phyloP scores from a whole-genome alignment of 805 yeast genomes.

The Candida morakotiae region DNA sequence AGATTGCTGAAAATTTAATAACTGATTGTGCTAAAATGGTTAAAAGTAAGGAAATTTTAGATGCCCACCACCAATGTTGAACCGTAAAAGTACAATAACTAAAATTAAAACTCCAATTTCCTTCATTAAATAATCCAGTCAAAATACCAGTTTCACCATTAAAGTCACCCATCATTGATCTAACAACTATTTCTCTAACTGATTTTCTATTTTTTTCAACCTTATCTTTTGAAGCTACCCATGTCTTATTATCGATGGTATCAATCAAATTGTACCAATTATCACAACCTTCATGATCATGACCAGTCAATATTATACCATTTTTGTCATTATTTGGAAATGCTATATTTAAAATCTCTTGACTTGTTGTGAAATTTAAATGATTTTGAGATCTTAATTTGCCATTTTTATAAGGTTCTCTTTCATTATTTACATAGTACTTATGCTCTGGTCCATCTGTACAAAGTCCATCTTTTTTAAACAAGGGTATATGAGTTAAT shows the following conservation, averaged over 20 bases:
- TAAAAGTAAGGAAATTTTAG: slow-evolving; percentile 47
- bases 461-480: slow-evolving; percentile 78
- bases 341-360: slow-evolving; percentile 63
- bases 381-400: slow-evolving; percentile 83
- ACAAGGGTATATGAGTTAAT: slow-evolving; percentile 86
- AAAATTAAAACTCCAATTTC: slow-evolving; percentile 70
- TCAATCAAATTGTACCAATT: slow-evolving; percentile 49
- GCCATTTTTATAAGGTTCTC: slow-evolving; percentile 67
- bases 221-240: slow-evolving; percentile 55
- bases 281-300: slow-evolving; percentile 94
- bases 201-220: slow-evolving; percentile 21
- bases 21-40: slow-evolving; percentile 27
- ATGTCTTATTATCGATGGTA: slow-evolving; percentile 35
- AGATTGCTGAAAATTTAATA: slow-evolving; percentile 5
- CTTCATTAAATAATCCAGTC: slow-evolving; percentile 57
- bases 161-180: slow-evolving; percentile 95
- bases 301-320: slow-evolving; percentile 88
- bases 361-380: slow-evolving; percentile 61
- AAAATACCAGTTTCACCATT: slow-evolving; percentile 85
- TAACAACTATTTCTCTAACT: slow-evolving; percentile 76
- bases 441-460: slow-evolving; percentile 71
- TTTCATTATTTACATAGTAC: slow-evolving; percentile 47
- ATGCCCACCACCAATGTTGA: slow-evolving; percentile 96
- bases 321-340: slow-evolving; percentile 59
- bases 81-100: slow-evolving; percentile 74